Percentiles rank a stretch among this genome's conserved stretches.
These are phyloP conservation scores for Fusarium sororula DNA, from an alignment of 2,329 filamentous ascomycete species.

Conservation along the genomic window DNA sequence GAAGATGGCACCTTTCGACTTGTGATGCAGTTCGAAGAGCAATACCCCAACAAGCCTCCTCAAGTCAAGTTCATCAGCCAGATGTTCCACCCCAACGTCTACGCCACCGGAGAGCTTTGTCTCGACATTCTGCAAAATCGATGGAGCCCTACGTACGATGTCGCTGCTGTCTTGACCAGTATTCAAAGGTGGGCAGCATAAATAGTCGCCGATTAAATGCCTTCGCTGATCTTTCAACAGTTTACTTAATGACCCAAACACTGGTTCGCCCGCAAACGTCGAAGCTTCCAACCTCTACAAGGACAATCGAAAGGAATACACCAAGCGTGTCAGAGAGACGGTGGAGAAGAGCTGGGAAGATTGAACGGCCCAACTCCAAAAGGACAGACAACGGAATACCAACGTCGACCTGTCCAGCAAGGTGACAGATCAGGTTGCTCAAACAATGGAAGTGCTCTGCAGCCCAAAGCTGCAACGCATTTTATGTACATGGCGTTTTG, in stretches of 20 bases:
- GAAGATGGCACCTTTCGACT: conserved; percentile 98
- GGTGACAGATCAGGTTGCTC: conserved; percentile 23
- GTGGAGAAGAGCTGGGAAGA: conserved; percentile 99
- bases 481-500: conserved; percentile 44
- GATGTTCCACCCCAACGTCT: conserved; percentile 99
- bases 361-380: conserved; percentile 50
- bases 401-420: conserved; percentile 33
- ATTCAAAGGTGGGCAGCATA: conserved; percentile 80
- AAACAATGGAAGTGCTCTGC: conserved; percentile 5
- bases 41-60: conserved; percentile 98
- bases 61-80: conserved; percentile 98
- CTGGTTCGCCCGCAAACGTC: conserved; percentile 96
- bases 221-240: conserved; percentile 59
- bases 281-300: conserved; percentile 99
- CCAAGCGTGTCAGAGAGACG: conserved; percentile 92
- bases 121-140: conserved; percentile 97
- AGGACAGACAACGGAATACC: conserved; percentile 33
- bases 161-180: conserved; percentile 94
- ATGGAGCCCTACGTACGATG: conserved; percentile 99
- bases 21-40: conserved; percentile 99
- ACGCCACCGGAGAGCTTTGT: conserved; percentile 95
- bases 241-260: conserved; percentile 97
- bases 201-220: neutral
- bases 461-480: conserved; percentile 5
- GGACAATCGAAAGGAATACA: conserved; percentile 96